Evolutionary conservation across 2,329 filamentous ascomycete genomes (phyloP), one percentile per base, ranked within the genome.

Genomic region (Pestalotiopsis sp.): DNA sequence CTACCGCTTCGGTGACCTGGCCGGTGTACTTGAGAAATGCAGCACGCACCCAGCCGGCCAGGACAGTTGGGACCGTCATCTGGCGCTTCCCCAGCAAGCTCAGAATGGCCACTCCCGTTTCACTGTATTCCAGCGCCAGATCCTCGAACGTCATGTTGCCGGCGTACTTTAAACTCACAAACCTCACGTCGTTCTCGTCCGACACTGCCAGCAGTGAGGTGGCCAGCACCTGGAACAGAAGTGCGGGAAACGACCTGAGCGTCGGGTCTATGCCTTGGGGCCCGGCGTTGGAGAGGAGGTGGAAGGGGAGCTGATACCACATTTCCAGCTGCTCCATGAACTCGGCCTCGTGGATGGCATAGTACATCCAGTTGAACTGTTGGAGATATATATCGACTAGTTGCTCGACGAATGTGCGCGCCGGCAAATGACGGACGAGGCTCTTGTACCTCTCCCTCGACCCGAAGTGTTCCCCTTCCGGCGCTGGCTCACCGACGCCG

Each of bases 331-430:
- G 84, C 31, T 79, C 76, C 65, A 81, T 75, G 70, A 90, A 89
- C 6, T 86, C 76, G 25, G 83, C 83, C 65, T 84, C 81, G 71
- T 91, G 88, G 9, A 91, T 77, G 36, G 82, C 78, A 71, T 83
- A 85, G 76, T 91, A 90, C 68, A 87, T 85, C 82, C 84, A 87
- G 76, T 90, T 90, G 74, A 89, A 84, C 67, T 89, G 83, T n/a
- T 76, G 75, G 69, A 91, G 86, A 75, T 86, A 91, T 9, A 87
- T 81, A 14, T 80, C 80, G 14, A 87, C 79, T 9, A 91, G 84
- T 71, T 84, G 83, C 71, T 89, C 86, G 63, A 89, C 83, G 73
- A 86, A 86, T 27, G 79, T 79, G 69, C 84, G 83, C 5, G 87
- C 82, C 0, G 89, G 89, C 4, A 91, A 78, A 72, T 89, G 87